Evolutionary conservation across 2,329 filamentous ascomycete genomes (phyloP), one percentile per base, ranked within the genome.

Genomic region (Neospermospora avenae): DNA sequence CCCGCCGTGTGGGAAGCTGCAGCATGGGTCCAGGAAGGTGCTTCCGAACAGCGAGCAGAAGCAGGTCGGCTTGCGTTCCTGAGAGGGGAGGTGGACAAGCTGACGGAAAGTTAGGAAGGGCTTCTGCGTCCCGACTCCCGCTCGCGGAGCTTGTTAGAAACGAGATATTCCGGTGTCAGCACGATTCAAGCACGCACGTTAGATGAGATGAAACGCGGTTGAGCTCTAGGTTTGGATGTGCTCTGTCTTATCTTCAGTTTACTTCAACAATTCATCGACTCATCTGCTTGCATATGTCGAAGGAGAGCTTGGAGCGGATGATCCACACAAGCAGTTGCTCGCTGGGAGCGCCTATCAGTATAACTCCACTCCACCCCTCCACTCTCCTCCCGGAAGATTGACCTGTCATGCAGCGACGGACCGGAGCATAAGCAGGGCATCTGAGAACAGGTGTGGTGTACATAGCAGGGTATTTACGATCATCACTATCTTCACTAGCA

Each of bases 281-380:
- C 11, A 10, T 31, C 28, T 31, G 2, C 5, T 5, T 31, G 11
- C 28, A 18, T 3, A 41, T 2, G 18, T 6, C 4, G n/a, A 41
- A 18, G 18, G 16, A 41, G 28, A 31, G 28, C 28, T 31, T 31
- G 28, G 6, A 31, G 41, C 20, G 18, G 41, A 44, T 22, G 41
- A 51, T 51, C 46, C 46, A 51, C 46, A 51, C 46, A 51, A 51
- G 46, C 46, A 51, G 25, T 16, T 14, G 13, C 22, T 49, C 45
- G 46, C 46, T 51, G 46, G 46, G 46, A 51, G 46, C 46, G 46
- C 46, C 46, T 51, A 51, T 51, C 46, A n/a, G 35, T 51, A 35
- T 18, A 51, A 51, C 44, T 45, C 20, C 22, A 25, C 24, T 25
- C 44, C 44, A 46, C 44, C n/a, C 22, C 28, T 31, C 11, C 28